Percentiles rank a stretch among this genome's conserved stretches.
Conservation (phyloP, 495 filamentous ascomycete species). For the Hyaloscypha finlandica region DNA sequence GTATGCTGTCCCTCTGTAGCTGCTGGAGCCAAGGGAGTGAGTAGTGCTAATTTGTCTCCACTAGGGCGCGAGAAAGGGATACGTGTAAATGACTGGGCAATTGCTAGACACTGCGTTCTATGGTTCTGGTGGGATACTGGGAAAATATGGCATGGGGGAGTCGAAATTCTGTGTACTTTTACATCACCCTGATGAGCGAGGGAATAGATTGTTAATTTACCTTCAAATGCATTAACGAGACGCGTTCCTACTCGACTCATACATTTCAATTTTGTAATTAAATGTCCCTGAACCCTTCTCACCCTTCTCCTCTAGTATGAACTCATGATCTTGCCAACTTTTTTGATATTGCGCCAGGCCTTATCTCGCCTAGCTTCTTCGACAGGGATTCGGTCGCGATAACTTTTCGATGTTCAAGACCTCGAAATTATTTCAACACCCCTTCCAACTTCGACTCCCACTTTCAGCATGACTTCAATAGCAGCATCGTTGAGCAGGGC, state of each 20-base stretch:
- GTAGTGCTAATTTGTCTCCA: constrained; percentile 22
- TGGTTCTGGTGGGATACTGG: constrained; percentile 1
- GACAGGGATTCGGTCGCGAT: constrained; percentile 16
- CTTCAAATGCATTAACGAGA: not conserved
- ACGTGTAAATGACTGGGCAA: constrained; percentile 44
- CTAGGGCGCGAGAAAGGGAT: constrained; percentile 59
- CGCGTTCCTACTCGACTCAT: not conserved
- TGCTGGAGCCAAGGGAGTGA: not conserved
- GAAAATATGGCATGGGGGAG: constrained; percentile 18
- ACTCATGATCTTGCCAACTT: not conserved
- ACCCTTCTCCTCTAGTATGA: too few species aligned
- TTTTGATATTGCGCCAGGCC: constrained; percentile 5
- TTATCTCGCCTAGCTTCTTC: constrained; percentile 4
- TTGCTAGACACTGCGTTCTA: constrained; percentile 7
- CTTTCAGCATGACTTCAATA: constrained; percentile 62
- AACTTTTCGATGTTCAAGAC: constrained; percentile 5
- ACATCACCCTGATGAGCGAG: constrained; percentile 17
- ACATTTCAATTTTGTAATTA: too few species aligned
- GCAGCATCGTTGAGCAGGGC: constrained; percentile 76
- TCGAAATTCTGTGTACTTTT: constrained; percentile 24
- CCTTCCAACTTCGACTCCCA: not conserved
- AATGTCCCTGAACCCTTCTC: too few species aligned
- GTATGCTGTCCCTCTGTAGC: constrained; percentile 41
- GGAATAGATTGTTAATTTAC: constrained; percentile 12
- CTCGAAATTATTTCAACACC: constrained; percentile 17